Conservation (phyloP, 1,284 basidiomycete species). For the Cutaneotrichosporon sp. region DNA sequence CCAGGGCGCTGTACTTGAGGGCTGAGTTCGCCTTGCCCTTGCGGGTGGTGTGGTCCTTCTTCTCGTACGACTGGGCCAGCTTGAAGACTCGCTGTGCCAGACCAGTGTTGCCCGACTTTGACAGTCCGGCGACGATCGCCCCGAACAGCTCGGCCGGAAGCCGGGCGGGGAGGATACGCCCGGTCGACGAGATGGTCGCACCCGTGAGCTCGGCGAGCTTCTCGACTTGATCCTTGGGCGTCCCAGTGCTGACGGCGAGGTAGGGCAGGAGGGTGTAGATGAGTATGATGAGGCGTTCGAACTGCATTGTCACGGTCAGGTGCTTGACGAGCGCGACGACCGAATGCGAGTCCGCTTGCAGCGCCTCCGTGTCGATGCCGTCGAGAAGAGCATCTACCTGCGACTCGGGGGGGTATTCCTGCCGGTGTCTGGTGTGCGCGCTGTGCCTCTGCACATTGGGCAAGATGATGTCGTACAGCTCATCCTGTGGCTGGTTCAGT, state of each 20-base stretch:
- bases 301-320: slow-evolving; percentile 34
- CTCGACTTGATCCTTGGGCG: slow-evolving; percentile 3
- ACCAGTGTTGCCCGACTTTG: slow-evolving; percentile 33
- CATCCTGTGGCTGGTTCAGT: background rate
- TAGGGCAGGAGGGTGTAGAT: slow-evolving; percentile 40
- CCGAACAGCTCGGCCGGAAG: slow-evolving; percentile 30
- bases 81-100: slow-evolving; percentile 41
- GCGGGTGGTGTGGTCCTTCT: background rate
- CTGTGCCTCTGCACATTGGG: background rate
- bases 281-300: slow-evolving; percentile 29
- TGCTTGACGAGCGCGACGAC: slow-evolving; percentile 32
- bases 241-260: slow-evolving; percentile 19
- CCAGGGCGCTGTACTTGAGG: too few species aligned
- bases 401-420: background rate
- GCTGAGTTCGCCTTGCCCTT: slow-evolving; percentile 10
- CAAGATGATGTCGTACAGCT: background rate
- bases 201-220: slow-evolving; percentile 6
- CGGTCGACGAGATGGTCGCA: slow-evolving; percentile 7
- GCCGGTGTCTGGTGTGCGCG: background rate
- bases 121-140: slow-evolving; percentile 31
- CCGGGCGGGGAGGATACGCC: slow-evolving; percentile 17
- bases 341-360: slow-evolving; percentile 16
- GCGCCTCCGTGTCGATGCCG: background rate
- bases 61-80: slow-evolving; percentile 26
- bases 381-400: background rate